Evolutionary conservation across 441 rosid species (phyloP).

Genomic region (Mallotus repandus): DNA sequence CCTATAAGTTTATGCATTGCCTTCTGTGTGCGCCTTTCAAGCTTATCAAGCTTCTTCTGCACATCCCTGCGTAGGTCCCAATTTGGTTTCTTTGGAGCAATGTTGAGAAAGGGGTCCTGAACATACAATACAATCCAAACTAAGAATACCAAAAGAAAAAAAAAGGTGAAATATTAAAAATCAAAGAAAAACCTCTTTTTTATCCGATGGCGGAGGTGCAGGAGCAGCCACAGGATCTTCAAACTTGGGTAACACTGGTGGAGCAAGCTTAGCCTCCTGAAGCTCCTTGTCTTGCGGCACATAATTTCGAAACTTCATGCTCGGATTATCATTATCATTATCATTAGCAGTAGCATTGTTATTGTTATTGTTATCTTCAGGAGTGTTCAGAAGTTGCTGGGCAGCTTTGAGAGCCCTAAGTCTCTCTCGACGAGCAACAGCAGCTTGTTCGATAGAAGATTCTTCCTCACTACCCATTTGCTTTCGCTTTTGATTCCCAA

Average conservation of each 20-base stretch:
- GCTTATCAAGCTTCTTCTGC: conserved; percentile 97
- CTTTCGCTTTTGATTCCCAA: too few relatives aligned
- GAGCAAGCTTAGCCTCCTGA: conserved; percentile 83
- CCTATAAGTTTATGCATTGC: conserved; percentile 80
- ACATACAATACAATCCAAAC: neutral
- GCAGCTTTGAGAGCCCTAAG: conserved; percentile 73
- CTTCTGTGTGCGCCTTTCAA: conserved; percentile 82
- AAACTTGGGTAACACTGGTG: conserved; percentile 88
- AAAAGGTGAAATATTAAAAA: neutral
- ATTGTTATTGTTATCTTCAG: conserved; percentile 29
- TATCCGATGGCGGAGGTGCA: conserved; percentile 57
- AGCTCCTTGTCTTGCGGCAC: conserved; percentile 92
- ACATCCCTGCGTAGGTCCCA: conserved; percentile 97
- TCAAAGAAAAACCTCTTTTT: conserved; percentile 51
- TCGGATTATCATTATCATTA: conserved; percentile 2
- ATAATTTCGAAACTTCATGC: conserved; percentile 89
- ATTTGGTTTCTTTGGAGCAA: conserved; percentile 98
- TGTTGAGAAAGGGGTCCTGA: conserved; percentile 91
- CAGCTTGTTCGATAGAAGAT: conserved; percentile 55
- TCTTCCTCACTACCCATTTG: conserved; percentile 61
- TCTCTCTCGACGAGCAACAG: conserved; percentile 71
- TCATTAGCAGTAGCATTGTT: too few relatives aligned
- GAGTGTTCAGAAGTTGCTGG: conserved; percentile 49
- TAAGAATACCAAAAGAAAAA: neutral
- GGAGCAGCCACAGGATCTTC: conserved; percentile 70